phyloP scores from a whole-genome alignment of 306 rosid genomes.

The barrel medic (Medicago truncatula) region MtrunA17r5.0-ANR NC_053046.1:8504001-8504500 shows the following conservation, averaged over 20 bases:
- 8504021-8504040: background rate
- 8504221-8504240: background rate
- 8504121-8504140: too few relatives aligned
- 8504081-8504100: too few relatives aligned
- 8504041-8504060: background rate
- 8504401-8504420: background rate
- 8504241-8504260: conserved; percentile 8
- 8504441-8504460: background rate
- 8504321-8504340: background rate
- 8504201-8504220: too few relatives aligned
- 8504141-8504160: too few relatives aligned
- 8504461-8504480: conserved; percentile 29
- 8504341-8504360: conserved; percentile 22
- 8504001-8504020: too few relatives aligned
- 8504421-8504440: conserved; percentile 18
- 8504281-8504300: background rate
- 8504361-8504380: conserved; percentile 14
- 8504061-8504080: too few relatives aligned
- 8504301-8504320: background rate
- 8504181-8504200: too few relatives aligned
- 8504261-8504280: conserved; percentile 1
- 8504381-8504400: background rate
- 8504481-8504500: too few relatives aligned
- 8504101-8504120: too few relatives aligned
- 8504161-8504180: background rate